A percentile compares a stretch with the other conserved stretches of the same genome.
phyloP scores from a whole-genome alignment of 2,329 filamentous ascomycete species.

The Diaporthe capsici region DNA sequence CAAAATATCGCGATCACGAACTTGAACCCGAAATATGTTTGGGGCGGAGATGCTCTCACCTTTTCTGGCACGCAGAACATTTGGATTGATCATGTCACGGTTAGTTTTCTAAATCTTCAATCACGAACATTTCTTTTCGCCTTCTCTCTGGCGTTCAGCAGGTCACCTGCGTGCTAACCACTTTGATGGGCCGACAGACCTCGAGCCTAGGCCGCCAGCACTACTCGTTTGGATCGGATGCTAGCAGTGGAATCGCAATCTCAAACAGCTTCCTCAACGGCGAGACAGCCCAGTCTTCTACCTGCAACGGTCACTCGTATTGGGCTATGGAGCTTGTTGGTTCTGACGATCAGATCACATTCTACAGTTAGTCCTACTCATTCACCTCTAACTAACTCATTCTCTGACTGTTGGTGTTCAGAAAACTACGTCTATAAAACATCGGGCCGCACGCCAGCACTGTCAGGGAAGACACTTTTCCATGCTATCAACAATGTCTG shows the following conservation, averaged over 20 bases:
- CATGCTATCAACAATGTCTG: constrained; percentile 75
- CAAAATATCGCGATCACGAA: constrained; percentile 70
- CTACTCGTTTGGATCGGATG: constrained; percentile 68
- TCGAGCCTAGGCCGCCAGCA: constrained; percentile 72
- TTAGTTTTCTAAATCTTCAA: neutral
- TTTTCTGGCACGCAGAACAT: constrained; percentile 51
- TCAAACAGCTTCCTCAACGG: constrained; percentile 74
- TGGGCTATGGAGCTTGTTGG: constrained; percentile 71
- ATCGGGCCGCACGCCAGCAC: constrained; percentile 69
- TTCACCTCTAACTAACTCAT: neutral
- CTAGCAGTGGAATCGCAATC: constrained; percentile 69
- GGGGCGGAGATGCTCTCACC: constrained; percentile 37
- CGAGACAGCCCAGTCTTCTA: constrained; percentile 66
- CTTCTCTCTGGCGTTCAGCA: neutral
- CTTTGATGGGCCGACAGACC: constrained; percentile 51
- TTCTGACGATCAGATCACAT: constrained; percentile 67
- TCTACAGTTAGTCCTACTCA: constrained; percentile 57
- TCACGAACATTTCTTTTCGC: too few relatives aligned
- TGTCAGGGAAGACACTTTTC: constrained; percentile 67
- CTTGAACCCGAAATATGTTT: constrained; percentile 47
- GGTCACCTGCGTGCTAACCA: neutral
- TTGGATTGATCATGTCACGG: constrained; percentile 66
- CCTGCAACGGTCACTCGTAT: constrained; percentile 72
- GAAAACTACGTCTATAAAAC: constrained; percentile 72
- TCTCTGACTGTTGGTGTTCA: neutral